phyloP scores from a whole-genome alignment of 306 rosid genomes.

The Pyrus betulifolia region DNA sequence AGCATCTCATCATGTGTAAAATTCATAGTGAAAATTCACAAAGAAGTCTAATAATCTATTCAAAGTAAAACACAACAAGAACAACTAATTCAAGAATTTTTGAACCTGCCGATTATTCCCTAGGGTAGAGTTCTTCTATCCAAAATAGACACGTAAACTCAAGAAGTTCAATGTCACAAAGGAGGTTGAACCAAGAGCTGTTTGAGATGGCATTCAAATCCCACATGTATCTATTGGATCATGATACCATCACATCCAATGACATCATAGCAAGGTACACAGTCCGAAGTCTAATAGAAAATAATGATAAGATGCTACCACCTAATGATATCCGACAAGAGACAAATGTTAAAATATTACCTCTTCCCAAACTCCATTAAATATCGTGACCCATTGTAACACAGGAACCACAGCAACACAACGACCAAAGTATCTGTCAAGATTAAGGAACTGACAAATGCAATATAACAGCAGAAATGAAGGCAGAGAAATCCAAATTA shows the following conservation, averaged over 20 bases:
- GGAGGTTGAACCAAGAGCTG: background rate
- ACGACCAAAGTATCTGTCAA: constrained; percentile 55
- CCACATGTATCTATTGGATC: background rate
- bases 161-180: background rate
- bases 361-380: constrained; percentile 48
- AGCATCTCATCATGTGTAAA: background rate
- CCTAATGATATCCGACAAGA: background rate
- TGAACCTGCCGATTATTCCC: background rate
- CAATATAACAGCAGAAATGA: background rate
- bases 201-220: background rate
- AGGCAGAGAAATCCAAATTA: background rate
- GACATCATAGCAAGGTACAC: background rate
- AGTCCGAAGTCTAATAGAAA: background rate
- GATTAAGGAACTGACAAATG: constrained; percentile 36
- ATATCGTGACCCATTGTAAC: constrained; percentile 44
- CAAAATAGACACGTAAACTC: background rate
- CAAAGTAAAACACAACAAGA: background rate
- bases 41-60: background rate
- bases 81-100: background rate
- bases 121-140: background rate
- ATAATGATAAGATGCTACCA: background rate
- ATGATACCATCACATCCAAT: background rate
- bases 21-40: background rate
- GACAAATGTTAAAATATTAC: constrained; percentile 19
- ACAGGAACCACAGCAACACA: constrained; percentile 68